Percentiles rank a stretch among this genome's conserved stretches.
These are phyloP conservation scores for Rhytidiadelphus loreus DNA, from an alignment of 225 moss, liverwort and hornwort genomes.

Conservation along the genomic window DNA sequence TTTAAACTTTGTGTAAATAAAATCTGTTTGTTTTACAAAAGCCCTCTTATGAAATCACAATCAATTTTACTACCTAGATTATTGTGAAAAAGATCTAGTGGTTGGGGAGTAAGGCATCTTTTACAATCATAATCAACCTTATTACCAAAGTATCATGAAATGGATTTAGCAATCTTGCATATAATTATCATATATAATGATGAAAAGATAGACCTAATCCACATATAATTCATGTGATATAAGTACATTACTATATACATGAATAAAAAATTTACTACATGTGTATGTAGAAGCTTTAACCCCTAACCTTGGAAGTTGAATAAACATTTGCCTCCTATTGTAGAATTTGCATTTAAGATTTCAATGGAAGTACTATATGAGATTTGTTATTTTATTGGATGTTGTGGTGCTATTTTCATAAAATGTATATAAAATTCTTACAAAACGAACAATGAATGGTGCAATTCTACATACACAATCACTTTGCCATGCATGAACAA, in stretches of 20 bases:
- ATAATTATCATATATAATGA: not conserved
- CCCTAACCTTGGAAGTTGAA: no score
- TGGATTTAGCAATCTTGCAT: not conserved
- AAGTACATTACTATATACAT: not conserved
- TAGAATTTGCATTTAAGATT: not conserved
- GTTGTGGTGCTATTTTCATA: not conserved
- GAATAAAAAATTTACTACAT: not conserved
- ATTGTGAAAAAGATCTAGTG: rapidly evolving
- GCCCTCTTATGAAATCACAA: not conserved
- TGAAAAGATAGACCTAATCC: not conserved
- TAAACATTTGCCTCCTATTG: not conserved
- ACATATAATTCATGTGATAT: not conserved
- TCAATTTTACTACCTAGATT: not conserved
- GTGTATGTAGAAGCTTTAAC: not conserved
- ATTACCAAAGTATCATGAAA: not conserved
- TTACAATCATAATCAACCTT: not conserved
- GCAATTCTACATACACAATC: not conserved
- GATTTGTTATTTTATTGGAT: not conserved
- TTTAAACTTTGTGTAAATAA: not conserved
- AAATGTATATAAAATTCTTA: not conserved
- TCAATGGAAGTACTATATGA: not conserved
- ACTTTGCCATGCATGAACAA: not conserved
- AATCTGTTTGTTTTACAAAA: not conserved
- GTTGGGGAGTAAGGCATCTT: not conserved
- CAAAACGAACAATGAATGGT: not conserved